Conservation (phyloP, 495 filamentous ascomycete species). For the Daldinia decipiens region DNA sequence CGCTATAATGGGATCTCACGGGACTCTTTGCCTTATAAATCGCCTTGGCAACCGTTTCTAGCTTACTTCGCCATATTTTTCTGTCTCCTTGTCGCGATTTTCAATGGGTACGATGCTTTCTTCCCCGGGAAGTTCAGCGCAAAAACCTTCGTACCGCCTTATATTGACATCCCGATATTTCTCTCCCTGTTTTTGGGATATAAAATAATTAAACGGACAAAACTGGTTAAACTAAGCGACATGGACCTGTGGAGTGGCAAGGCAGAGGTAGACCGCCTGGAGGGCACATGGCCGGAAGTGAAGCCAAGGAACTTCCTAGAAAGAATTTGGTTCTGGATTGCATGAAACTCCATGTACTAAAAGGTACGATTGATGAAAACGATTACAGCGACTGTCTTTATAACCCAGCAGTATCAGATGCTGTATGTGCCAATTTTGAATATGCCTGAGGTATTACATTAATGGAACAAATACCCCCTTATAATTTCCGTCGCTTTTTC, state of each 20-base stretch:
- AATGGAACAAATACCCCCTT: background rate
- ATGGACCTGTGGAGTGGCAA: constrained; percentile 73
- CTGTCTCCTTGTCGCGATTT: constrained; percentile 63
- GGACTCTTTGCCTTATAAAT: constrained; percentile 66
- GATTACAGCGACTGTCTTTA: background rate
- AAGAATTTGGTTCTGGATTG: constrained; percentile 65
- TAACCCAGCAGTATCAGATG: background rate
- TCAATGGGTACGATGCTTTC: constrained; percentile 66
- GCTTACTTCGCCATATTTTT: constrained; percentile 69
- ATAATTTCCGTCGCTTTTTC: background rate
- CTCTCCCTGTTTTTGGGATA: constrained; percentile 64
- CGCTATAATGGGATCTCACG: constrained; percentile 65
- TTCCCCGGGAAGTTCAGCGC: constrained; percentile 58
- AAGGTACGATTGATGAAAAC: background rate
- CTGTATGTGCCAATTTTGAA: background rate
- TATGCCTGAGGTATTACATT: background rate
- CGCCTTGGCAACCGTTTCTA: constrained; percentile 68
- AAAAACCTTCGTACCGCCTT: constrained; percentile 65
- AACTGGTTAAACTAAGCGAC: constrained; percentile 59
- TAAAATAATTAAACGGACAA: constrained; percentile 61
- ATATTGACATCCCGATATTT: constrained; percentile 70
- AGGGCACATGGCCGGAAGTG: constrained; percentile 58
- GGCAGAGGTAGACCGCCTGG: constrained; percentile 66
- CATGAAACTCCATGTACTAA: constrained; percentile 32
- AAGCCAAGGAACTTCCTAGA: constrained; percentile 61